Base-by-base conservation (phyloP, 2,329 filamentous ascomycete species). In the Colletotrichum lindemuthianum region DNA sequence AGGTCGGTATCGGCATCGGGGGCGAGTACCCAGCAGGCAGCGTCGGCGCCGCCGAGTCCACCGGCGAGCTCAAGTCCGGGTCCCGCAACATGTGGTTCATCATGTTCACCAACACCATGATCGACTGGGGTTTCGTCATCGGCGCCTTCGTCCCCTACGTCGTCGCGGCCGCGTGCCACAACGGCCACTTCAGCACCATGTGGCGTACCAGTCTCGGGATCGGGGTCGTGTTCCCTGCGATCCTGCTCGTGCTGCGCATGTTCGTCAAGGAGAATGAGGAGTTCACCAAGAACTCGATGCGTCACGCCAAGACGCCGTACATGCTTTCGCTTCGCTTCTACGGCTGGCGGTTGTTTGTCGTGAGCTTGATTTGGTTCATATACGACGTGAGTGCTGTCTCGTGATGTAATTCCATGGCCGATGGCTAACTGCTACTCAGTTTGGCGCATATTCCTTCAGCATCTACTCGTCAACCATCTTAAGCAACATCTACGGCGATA, bases 61-160 rank as follows among this genome's bases (percentile, higher is more conserved):
- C 90, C 0, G 92, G 92, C 24, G 92, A 96, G 74, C 82, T 97
- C 64, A 92, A 93, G 75, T 76, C 79, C 13, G 94, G 94, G 10
- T 90, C 90, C 13, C 84, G 94, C n/a, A 95, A 97, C 74, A 84
- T 91, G 43, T 97, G 93, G 92, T 97, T 94, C 73, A 92, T 95
- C 70, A 83, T 97, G 68, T 96, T 96, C 76, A 97, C 92, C 50
- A 96, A 96, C 76, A 88, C 91, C 32, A 91, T 93, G 82, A 96
- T 97, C 65, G 92, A 96, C 73, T 86, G 78, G 72, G 93, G 92
- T 1, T 97, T 96, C 69, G 91, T 96, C 2, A 82, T 95, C 59
- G 89, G 92, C 8, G 89, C 56, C 47, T 68, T 33, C 36, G 51
- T 65, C 43, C 44, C 55, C 74, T 76, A 85, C 39, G 80, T 86